Evolutionary conservation across 2,329 filamentous ascomycete genomes (phyloP), one percentile per base, ranked within the genome.

Genomic region (Alternaria hordeiaustralica): DNA sequence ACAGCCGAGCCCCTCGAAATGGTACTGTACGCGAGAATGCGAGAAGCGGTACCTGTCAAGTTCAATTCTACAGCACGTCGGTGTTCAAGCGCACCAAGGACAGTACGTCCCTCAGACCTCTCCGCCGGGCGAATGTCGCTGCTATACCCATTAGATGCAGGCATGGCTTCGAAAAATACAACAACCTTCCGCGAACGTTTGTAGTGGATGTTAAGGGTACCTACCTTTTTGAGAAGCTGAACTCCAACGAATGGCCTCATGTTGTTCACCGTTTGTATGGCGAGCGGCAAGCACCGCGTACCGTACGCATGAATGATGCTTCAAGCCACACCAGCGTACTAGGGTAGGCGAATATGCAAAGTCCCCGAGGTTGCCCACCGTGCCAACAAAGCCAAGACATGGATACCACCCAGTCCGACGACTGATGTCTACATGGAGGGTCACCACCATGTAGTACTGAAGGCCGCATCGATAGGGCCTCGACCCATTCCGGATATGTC

Each of bases 21-120:
- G 45, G 53, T 41, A 21, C 21, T 36, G 44, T 50, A 61, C 56
- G 60, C 62, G 58, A 70, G 53, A 15, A 56, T 33, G 45, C 45
- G 41, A 64, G 50, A 6, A 41, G 28, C 33, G n/a, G 6, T 26
- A 43, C 21, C 36, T 9, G 4, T n/a, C 21, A 13, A 43, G 28
- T 21, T 18, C 51, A 5, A 12, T n/a, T 25, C 15, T 0, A 28
- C 30, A 55, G 3, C 2, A 4, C 18, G n/a, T 51, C 6, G 26
- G 11, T 51, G 2, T 6, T 20, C 26, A 0, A 2, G 26, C 1
- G 26, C 47, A 21, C 20, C 4, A 6, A 41, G 33, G 33, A 41
- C 33, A 1, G 3, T 41, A 4, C 33, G 2, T 18, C 15, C 2
- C 15, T 0, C 33, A 10, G 33, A 5, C 2, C 3, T 3, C 33